These are phyloP conservation scores for Pleurotus giganteus DNA, from an alignment of 768 basidiomycete genomes.

Conservation along the genomic window DNA sequence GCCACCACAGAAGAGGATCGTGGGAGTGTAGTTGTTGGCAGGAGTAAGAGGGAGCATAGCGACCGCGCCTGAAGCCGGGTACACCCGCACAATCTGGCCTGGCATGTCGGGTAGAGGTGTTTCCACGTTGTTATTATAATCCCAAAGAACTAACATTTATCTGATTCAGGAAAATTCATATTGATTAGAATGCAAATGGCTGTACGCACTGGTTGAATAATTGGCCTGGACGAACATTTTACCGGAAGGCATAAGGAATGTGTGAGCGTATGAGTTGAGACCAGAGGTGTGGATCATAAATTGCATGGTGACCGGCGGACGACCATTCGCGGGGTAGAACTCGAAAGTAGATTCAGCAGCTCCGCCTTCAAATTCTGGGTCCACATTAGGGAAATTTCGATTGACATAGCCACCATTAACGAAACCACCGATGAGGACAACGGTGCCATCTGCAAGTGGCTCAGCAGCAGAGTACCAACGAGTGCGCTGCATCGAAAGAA, in stretches of 20 bases:
- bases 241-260: constrained; percentile 74
- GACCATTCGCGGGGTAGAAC: constrained; percentile 68
- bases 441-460: constrained; percentile 69
- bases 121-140: constrained; percentile 55
- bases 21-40: constrained; percentile 83
- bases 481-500: constrained; percentile 62
- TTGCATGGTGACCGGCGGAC: constrained; percentile 48
- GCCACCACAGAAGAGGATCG: constrained; percentile 91
- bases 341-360: constrained; percentile 83
- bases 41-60: constrained; percentile 94
- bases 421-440: constrained; percentile 83
- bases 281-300: constrained; percentile 75
- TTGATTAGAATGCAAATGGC: background rate
- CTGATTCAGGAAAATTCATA: background rate
- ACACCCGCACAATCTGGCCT: constrained; percentile 70
- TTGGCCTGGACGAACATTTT: constrained; percentile 84
- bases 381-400: constrained; percentile 66
- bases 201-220: constrained; percentile 62
- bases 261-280: constrained; percentile 74
- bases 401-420: constrained; percentile 79
- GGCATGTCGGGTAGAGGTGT: constrained; percentile 74
- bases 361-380: constrained; percentile 62
- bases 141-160: constrained; percentile 40
- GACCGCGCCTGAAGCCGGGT: constrained; percentile 85
- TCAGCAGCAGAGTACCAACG: constrained; percentile 84